Conservation (phyloP, 169 alveolate genomes). For the Besnoitia besnoiti region DNA sequence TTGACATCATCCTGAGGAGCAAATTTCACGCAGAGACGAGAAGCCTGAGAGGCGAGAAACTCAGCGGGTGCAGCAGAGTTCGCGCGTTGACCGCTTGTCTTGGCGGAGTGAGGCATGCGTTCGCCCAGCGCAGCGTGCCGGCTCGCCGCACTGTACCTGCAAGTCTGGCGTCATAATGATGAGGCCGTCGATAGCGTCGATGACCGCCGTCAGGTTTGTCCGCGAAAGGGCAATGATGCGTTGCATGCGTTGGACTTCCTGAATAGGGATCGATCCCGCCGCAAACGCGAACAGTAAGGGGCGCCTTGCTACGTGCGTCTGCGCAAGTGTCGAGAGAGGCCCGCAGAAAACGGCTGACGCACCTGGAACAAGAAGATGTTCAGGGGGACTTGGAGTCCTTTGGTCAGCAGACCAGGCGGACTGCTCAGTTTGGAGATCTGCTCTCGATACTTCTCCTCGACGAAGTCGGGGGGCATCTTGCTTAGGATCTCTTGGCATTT, state of each 20-base stretch:
- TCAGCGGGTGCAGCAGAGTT: too few species aligned
- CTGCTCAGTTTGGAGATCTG: slow-evolving; percentile 88
- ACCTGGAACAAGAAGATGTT: slow-evolving; percentile 91
- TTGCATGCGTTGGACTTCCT: slow-evolving; percentile 95
- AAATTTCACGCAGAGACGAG: not conserved
- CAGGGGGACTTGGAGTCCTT: slow-evolving; percentile 92
- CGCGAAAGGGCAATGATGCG: slow-evolving; percentile 91
- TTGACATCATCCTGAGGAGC: slow-evolving; percentile 76
- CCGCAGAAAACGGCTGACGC: not conserved
- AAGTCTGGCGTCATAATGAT: slow-evolving; percentile 94
- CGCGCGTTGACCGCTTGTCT: too few species aligned
- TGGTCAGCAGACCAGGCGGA: slow-evolving; percentile 84
- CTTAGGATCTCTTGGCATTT: slow-evolving; percentile 86
- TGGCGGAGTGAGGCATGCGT: not conserved
- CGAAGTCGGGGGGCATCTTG: slow-evolving; percentile 90
- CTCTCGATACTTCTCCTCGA: slow-evolving; percentile 88
- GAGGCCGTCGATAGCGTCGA: slow-evolving; percentile 94
- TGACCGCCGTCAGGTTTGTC: slow-evolving; percentile 85
- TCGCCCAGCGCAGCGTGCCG: not conserved
- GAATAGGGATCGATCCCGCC: slow-evolving; percentile 41
- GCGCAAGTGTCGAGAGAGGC: not conserved
- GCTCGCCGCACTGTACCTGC: slow-evolving; percentile 70
- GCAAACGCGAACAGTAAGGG: not conserved
- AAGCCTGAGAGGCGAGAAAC: not conserved
- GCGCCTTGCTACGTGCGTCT: not conserved